Percentiles rank a stretch among this genome's conserved stretches.
phyloP scores from a whole-genome alignment of 108 stramenopile species.

The Craspedostauros australis region DNA sequence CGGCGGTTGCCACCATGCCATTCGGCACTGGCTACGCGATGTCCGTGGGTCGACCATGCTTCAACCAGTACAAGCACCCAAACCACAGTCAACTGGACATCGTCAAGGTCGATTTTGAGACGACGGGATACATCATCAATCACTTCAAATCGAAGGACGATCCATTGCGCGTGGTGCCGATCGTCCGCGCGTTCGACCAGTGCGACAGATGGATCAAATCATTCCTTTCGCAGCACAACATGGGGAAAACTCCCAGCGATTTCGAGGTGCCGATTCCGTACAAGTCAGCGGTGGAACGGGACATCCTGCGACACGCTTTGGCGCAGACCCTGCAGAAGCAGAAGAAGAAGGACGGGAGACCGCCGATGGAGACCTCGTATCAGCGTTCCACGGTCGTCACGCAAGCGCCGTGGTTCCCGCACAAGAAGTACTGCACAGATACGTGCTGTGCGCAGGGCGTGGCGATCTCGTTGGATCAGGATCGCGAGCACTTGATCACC shows the following conservation, averaged over 20 bases:
- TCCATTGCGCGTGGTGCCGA: not conserved
- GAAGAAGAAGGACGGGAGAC: not conserved
- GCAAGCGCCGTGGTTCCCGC: constrained; percentile 10
- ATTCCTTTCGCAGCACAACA: no score
- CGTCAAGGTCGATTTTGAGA: not conserved
- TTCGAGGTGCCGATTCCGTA: not conserved
- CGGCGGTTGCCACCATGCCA: not conserved
- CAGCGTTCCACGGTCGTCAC: not conserved
- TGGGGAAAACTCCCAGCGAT: not conserved
- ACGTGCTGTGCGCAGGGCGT: constrained; percentile 14
- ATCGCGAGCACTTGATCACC: constrained; percentile 4
- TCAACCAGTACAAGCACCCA: not conserved
- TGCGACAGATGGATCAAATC: constrained; percentile 1
- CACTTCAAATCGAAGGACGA: not conserved
- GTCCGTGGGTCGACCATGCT: not conserved
- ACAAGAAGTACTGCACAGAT: not conserved
- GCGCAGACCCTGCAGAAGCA: not conserved
- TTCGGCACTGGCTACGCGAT: not conserved
- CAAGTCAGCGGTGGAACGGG: not conserved
- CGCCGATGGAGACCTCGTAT: constrained; percentile 1
- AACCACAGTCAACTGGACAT: not conserved
- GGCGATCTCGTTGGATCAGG: constrained; percentile 15
- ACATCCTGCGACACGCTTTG: not conserved
- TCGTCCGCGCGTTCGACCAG: not conserved
- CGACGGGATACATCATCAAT: constrained; percentile 1